phyloP scores from a whole-genome alignment of 805 yeast genomes.

The Zygotorulaspora danielsina region DNA sequence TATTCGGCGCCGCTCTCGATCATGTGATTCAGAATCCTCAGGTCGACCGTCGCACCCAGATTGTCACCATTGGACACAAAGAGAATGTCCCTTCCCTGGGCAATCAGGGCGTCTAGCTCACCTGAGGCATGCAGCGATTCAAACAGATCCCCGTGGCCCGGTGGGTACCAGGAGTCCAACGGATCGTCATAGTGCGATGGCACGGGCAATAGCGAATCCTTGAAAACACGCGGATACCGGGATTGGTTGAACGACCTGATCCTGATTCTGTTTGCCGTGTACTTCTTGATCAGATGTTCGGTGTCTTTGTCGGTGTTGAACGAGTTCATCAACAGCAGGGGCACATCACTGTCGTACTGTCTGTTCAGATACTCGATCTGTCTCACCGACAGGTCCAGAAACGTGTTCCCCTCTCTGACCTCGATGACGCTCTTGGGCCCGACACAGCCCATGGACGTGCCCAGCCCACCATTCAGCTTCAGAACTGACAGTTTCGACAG shows the following conservation, averaged over 20 bases:
- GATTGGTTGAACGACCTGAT: conserved; percentile 97
- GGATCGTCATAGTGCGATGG: conserved; percentile 71
- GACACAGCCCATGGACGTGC: conserved; percentile 99
- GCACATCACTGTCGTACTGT: conserved; percentile 87
- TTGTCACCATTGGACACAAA: conserved; percentile 98
- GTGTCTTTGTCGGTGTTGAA: conserved; percentile 97
- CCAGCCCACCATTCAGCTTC: conserved; percentile 96
- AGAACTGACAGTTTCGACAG: conserved; percentile 87
- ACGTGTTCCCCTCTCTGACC: conserved; percentile 97
- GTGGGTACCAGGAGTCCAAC: conserved; percentile 94
- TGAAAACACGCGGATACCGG: conserved; percentile 92
- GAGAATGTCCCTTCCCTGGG: conserved; percentile 89
- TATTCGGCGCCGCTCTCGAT: conserved; percentile 86
- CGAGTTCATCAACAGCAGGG: conserved; percentile 94
- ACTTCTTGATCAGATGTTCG: conserved; percentile 90
- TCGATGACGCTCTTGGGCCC: conserved; percentile 98
- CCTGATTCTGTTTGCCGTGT: conserved; percentile 92
- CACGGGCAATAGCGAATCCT: conserved; percentile 94
- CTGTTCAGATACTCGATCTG: conserved; percentile 95
- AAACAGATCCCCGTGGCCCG: conserved; percentile 98
- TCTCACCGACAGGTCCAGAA: conserved; percentile 90
- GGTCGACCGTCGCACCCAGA: conserved; percentile 96
- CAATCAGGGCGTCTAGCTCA: conserved; percentile 81
- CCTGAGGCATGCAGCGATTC: conserved; percentile 88
- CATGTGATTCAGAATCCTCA: conserved; percentile 88